Evolutionary conservation across 805 yeast genomes (phyloP), one percentile per base, ranked within the genome.

Genomic region (Saccharomycopsis microspora): DNA sequence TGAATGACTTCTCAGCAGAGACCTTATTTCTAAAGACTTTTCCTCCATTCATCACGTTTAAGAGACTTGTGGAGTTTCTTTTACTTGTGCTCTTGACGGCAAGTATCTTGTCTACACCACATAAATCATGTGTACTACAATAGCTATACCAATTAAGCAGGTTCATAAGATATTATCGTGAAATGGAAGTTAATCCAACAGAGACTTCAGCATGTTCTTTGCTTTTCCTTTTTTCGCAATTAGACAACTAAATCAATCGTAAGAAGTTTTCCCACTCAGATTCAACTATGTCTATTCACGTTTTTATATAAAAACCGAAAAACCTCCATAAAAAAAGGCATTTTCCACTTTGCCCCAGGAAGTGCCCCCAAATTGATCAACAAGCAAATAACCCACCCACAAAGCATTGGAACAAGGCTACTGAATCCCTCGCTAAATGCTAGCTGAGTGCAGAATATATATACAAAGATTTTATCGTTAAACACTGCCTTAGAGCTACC

Each of bases 321-420:
- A 5, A 47, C 28, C 39, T 27, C 31, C 43, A 44, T 57, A 49
- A 37, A 45, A 11, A 41, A 47, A 28, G 68, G 66, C 33, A 65
- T 47, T 39, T 64, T 52, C 68, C 68, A 64, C 36, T 51, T 46
- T 45, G 60, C 61, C 28, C 65, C 63, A 3, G 69, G 69, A 5
- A 65, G 40, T 8, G 64, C 51, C 34, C 61, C 66, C 30, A 55
- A 41, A 35, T 54, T 44, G 44, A 66, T 46, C 40, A 65, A 53
- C n/a, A 56, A 47, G 5, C 64, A 61, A 5, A 64, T 42, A 8
- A 55, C 19, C 64, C 64, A 64, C n/a, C 69, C 69, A 7, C 54
- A 45, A 33, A 56, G 37, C 5, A 64, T 58, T n/a, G 58, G 50
- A 29, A 64, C 44, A 5, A 60, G 28, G 11, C 59, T 52, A 11